These are phyloP conservation scores for Aspergillus ruber DNA, from an alignment of 2,329 filamentous ascomycete genomes.

Conservation along the genomic window DNA sequence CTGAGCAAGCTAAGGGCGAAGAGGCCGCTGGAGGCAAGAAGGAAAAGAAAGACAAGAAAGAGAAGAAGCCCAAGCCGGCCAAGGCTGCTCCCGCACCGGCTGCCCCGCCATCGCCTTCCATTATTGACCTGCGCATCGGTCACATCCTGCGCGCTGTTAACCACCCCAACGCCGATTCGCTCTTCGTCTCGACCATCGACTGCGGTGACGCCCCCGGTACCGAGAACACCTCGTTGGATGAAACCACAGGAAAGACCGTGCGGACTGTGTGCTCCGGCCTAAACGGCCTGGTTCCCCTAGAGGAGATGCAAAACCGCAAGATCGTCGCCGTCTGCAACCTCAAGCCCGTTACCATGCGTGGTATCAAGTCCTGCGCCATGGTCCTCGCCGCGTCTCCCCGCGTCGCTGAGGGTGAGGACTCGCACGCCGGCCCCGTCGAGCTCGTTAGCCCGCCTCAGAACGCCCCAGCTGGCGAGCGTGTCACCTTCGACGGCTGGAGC, in stretches of 20 bases:
- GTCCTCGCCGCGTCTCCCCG: constrained; percentile 89
- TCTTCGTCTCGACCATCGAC: constrained; percentile 92
- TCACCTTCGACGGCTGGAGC: constrained; percentile 86
- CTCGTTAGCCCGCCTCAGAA: constrained; percentile 76
- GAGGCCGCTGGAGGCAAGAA: constrained; percentile 59
- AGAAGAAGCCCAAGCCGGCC: constrained; percentile 76
- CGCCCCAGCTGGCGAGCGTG: constrained; percentile 73
- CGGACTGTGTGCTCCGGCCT: constrained; percentile 96
- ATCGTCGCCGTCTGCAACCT: constrained; percentile 95
- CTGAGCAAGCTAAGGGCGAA: constrained; percentile 52
- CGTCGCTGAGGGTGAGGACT: constrained; percentile 71
- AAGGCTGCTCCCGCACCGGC: constrained; percentile 65
- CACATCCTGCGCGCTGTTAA: constrained; percentile 94
- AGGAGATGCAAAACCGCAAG: constrained; percentile 95
- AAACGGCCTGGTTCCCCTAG: constrained; percentile 84
- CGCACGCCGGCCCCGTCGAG: constrained; percentile 87
- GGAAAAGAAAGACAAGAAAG: constrained; percentile 75
- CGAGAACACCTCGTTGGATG: constrained; percentile 69
- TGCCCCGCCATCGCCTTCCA: constrained; percentile 70
- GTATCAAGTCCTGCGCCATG: constrained; percentile 76
- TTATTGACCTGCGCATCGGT: constrained; percentile 93
- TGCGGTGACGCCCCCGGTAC: constrained; percentile 81
- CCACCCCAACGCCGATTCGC: constrained; percentile 92
- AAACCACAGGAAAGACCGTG: constrained; percentile 85
- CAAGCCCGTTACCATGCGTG: constrained; percentile 98